phyloP scores from a whole-genome alignment of 139 green algal genomes.

The Volvox africanus region DNA sequence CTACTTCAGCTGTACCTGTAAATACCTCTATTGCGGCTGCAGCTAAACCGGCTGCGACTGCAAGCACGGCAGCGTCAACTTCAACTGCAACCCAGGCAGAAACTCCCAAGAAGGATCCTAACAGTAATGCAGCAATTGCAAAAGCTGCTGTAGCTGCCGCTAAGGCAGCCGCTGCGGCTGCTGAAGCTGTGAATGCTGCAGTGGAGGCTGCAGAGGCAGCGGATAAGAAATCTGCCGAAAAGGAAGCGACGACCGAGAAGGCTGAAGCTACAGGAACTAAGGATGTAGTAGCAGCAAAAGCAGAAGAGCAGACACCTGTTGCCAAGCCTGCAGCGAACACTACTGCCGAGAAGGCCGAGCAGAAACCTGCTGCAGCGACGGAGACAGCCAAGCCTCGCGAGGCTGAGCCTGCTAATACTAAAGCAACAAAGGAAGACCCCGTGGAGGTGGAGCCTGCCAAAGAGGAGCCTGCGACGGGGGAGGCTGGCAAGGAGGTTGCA shows the following conservation, averaged over 20 bases:
- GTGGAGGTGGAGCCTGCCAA: constrained; percentile 6
- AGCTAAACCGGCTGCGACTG: not conserved
- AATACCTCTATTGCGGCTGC: not conserved
- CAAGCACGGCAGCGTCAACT: not conserved
- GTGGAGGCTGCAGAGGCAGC: not conserved
- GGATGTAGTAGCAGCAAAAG: not conserved
- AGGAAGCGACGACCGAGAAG: not conserved
- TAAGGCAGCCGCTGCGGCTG: constrained; percentile 13
- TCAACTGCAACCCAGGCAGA: not conserved
- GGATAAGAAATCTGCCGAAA: not conserved
- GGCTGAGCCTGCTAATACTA: not conserved
- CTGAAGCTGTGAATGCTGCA: constrained; percentile 24
- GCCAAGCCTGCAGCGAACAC: not conserved
- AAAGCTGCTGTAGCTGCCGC: constrained; percentile 30
- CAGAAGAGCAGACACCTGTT: not conserved
- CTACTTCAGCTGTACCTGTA: too few relatives aligned
- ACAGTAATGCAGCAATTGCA: constrained; percentile 48
- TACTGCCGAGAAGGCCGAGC: not conserved
- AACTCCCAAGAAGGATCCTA: constrained; percentile 41
- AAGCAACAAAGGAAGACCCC: not conserved
- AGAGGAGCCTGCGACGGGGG: constrained; percentile 5
- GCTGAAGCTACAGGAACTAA: not conserved
- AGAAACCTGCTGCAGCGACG: not conserved
- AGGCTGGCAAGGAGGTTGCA: not conserved
- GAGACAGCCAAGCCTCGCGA: not conserved